These are phyloP conservation scores for Mortierella sp. DNA, from an alignment of 371 early-diverging fungal species.

Conservation along the genomic window DNA sequence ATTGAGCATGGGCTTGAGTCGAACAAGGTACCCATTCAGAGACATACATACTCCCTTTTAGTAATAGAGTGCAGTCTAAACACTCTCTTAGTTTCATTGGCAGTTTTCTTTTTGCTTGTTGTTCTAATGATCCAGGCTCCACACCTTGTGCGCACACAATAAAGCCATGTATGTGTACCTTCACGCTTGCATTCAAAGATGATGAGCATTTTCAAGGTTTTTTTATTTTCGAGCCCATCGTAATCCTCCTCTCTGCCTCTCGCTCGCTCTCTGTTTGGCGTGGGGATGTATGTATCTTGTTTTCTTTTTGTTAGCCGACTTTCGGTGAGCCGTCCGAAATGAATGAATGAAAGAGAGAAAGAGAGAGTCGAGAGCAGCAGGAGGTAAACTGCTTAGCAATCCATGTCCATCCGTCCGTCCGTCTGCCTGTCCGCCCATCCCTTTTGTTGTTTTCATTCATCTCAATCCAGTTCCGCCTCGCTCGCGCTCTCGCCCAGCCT, in stretches of 20 bases:
- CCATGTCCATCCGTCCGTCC: conserved; percentile 4
- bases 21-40: too few relatives aligned
- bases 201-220: conserved; percentile 7
- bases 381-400: conserved; percentile 5
- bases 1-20: too few relatives aligned
- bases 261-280: not conserved
- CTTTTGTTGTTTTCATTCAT: not conserved
- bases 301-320: conserved; percentile 2
- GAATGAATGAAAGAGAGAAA: not conserved
- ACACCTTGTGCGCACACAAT: conserved; percentile 1
- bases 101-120: too few relatives aligned
- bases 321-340: conserved; percentile 13
- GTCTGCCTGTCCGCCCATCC: not conserved
- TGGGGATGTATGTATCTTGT: not conserved
- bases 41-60: too few relatives aligned
- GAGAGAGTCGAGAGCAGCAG: conserved; percentile 6
- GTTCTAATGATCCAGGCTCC: not conserved
- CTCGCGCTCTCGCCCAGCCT: not conserved
- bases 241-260: not conserved
- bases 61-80: too few relatives aligned
- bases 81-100: too few relatives aligned
- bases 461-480: not conserved
- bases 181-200: not conserved
- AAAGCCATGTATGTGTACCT: not conserved
- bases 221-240: conserved; percentile 11